A percentile compares a stretch with the other conserved stretches of the same genome.
Conservation (phyloP, 1,284 basidiomycete species). For the Exobasidium rhododendri region DNA sequence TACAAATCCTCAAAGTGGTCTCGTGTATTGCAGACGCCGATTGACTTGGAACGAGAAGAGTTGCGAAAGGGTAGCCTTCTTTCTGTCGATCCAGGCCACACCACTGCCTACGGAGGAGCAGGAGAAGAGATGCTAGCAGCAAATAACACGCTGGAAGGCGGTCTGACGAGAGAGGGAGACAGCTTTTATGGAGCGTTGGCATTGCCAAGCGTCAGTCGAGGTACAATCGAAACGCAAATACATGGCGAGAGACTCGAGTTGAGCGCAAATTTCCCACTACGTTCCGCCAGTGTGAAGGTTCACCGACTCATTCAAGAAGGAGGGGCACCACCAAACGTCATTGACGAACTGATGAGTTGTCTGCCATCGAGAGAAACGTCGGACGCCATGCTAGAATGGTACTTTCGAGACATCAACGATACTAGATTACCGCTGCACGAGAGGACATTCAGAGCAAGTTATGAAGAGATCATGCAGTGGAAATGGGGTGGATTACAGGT, state of each 20-base stretch:
- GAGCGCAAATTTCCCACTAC: constrained; percentile 42
- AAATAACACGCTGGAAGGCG: constrained; percentile 41
- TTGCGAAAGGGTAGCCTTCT: constrained; percentile 18
- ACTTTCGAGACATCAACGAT: constrained; percentile 67
- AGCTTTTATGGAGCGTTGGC: constrained; percentile 50
- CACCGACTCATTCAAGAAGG: constrained; percentile 47
- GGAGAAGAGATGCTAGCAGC: background rate
- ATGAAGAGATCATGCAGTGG: constrained; percentile 69
- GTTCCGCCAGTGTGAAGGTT: constrained; percentile 45
- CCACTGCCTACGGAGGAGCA: constrained; percentile 1
- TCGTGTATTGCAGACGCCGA: background rate
- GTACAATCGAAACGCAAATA: constrained; percentile 44
- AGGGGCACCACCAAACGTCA: constrained; percentile 41
- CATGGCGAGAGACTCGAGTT: constrained; percentile 49
- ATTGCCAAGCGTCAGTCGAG: constrained; percentile 44
- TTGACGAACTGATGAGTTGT: constrained; percentile 41
- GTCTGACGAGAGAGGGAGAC: constrained; percentile 43
- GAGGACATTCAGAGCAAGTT: constrained; percentile 74
- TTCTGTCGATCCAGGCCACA: constrained; percentile 12
- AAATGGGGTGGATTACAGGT: constrained; percentile 36
- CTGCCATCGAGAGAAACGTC: constrained; percentile 37
- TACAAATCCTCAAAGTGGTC: background rate
- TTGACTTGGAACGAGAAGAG: constrained; percentile 45
- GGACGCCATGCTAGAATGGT: constrained; percentile 43
- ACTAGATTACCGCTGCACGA: constrained; percentile 91